phyloP scores from a whole-genome alignment of 345 rosid species.

The Euphorbia pulcherrima region DNA sequence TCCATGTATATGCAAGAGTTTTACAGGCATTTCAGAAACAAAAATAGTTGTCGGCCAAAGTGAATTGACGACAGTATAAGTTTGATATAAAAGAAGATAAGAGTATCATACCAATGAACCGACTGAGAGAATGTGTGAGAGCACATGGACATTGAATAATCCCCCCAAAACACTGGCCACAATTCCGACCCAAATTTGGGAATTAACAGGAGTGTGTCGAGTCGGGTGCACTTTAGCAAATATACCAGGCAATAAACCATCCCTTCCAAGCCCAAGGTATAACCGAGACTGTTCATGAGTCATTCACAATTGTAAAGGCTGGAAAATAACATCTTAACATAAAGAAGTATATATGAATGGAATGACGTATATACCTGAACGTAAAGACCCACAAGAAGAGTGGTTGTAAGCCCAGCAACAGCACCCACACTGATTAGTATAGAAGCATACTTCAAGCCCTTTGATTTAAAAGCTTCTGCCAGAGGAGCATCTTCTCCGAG shows the following conservation, averaged over 20 bases:
- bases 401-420: constrained; percentile 93
- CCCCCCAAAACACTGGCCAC: constrained; percentile 78
- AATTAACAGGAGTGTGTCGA: constrained; percentile 76
- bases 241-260: constrained; percentile 82
- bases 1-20: neutral
- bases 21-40: neutral
- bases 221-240: constrained; percentile 82
- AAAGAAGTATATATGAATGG: too few relatives aligned
- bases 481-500: constrained; percentile 91
- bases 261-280: constrained; percentile 92
- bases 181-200: constrained; percentile 94
- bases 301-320: constrained; percentile 11
- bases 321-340: constrained; percentile 10
- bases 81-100: neutral
- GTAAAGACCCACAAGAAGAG: constrained; percentile 91
- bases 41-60: neutral
- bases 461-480: constrained; percentile 73
- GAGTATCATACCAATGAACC: constrained; percentile 74
- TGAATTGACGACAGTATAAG: neutral
- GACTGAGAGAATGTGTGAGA: constrained; percentile 91
- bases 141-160: constrained; percentile 67
- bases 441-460: constrained; percentile 79
- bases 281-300: constrained; percentile 65
- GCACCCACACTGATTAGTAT: constrained; percentile 85
- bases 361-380: constrained; percentile 45